phyloP scores from a whole-genome alignment of 2,329 filamentous ascomycete genomes.

The Colletotrichum sp. region DNA sequence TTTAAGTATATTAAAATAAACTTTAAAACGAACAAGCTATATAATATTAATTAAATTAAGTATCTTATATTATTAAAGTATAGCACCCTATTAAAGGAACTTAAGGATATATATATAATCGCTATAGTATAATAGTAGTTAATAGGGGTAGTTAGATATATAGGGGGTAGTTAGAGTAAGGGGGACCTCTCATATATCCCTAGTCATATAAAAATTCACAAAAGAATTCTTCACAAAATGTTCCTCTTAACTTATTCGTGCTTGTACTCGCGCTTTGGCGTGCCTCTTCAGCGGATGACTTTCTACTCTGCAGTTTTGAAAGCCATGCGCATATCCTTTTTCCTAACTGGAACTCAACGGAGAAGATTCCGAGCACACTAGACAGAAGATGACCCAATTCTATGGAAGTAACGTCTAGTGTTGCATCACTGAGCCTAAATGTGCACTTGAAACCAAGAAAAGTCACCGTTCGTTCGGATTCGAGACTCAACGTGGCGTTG shows the following conservation, averaged over 20 bases:
- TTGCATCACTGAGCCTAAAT: background rate
- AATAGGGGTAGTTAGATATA: no score
- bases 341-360: accelerated
- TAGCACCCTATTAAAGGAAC: no score
- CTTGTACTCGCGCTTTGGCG: background rate
- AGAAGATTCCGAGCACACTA: background rate
- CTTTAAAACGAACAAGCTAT: no score
- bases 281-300: background rate
- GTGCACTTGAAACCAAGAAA: background rate
- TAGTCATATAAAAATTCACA: no score
- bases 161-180: no score
- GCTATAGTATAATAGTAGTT: no score
- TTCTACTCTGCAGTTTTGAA: background rate
- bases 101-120: no score
- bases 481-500: background rate
- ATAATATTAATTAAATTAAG: no score
- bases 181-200: no score
- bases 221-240: no score
- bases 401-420: background rate
- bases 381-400: accelerated
- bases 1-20: no score
- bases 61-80: no score
- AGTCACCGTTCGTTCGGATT: background rate
- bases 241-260: background rate
- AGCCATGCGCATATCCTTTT: accelerated